Evolutionary conservation across 768 basidiomycete genomes (phyloP).

Genomic region (Clitopilus hobsonii): DNA sequence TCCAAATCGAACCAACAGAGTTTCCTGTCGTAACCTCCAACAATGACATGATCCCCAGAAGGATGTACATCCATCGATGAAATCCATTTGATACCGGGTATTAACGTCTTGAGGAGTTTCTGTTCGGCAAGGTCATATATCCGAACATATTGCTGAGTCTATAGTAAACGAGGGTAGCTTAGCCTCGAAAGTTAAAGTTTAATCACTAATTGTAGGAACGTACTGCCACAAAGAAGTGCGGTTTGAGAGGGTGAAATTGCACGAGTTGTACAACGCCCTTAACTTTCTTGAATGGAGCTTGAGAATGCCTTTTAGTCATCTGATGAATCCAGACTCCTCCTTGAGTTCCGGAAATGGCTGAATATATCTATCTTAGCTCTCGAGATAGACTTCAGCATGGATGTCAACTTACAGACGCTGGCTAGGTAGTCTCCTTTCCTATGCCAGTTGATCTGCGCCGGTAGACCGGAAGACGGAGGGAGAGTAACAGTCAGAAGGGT

Average conservation of each 20-base stretch:
- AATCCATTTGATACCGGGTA: constrained; percentile 96
- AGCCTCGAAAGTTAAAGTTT: constrained; percentile 6
- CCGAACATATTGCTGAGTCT: constrained; percentile 97
- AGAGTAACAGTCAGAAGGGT: constrained; percentile 60
- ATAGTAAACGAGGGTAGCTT: constrained; percentile 10
- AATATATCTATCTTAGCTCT: constrained; percentile 4
- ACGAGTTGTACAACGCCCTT: constrained; percentile 89
- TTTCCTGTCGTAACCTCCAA: constrained; percentile 97
- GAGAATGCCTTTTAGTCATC: constrained; percentile 87
- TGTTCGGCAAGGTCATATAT: constrained; percentile 94
- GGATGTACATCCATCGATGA: constrained; percentile 97
- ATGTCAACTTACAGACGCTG: constrained; percentile 74
- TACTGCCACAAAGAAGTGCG: constrained; percentile 97
- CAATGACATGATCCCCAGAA: constrained; percentile 92
- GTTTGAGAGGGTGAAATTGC: constrained; percentile 90
- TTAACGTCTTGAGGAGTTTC: constrained; percentile 88
- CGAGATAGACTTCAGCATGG: constrained; percentile 7
- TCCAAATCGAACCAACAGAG: constrained; percentile 99
- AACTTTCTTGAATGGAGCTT: constrained; percentile 96
- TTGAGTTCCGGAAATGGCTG: constrained; percentile 65
- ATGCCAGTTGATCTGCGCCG: constrained; percentile 89
- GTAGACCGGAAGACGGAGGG: constrained; percentile 61
- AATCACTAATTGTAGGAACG: constrained; percentile 25
- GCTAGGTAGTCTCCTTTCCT: constrained; percentile 93
- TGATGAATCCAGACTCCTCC: constrained; percentile 96